These are phyloP conservation scores for Fusarium nelsonii DNA, from an alignment of 2,329 filamentous ascomycete genomes.

Conservation along the genomic window DNA sequence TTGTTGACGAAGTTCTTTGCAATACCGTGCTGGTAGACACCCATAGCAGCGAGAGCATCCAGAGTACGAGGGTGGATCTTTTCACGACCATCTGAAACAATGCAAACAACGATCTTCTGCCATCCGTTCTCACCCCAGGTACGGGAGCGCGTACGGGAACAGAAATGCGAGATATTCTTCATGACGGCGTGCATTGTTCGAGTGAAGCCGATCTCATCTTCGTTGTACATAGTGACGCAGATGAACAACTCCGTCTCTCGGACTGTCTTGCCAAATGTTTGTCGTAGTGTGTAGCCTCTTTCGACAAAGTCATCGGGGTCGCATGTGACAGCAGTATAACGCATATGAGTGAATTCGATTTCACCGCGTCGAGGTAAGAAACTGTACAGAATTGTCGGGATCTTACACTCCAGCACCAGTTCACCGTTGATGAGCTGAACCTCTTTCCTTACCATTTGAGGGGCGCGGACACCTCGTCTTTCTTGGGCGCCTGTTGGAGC, in stretches of 20 bases:
- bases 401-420: conserved; percentile 97
- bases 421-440: conserved; percentile 98
- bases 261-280: conserved; percentile 84
- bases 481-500: conserved; percentile 89
- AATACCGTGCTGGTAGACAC: conserved; percentile 97
- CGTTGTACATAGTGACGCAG: conserved; percentile 97
- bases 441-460: conserved; percentile 92
- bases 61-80: conserved; percentile 92
- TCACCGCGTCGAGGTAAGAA: conserved; percentile 94
- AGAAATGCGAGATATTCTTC: conserved; percentile 98
- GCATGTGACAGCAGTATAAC: conserved; percentile 98
- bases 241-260: conserved; percentile 97
- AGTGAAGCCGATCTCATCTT: conserved; percentile 96
- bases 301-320: conserved; percentile 94
- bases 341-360: conserved; percentile 98
- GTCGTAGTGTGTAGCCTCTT: conserved; percentile 90
- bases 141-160: conserved; percentile 88
- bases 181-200: conserved; percentile 99
- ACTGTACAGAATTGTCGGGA: conserved; percentile 97
- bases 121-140: conserved; percentile 98
- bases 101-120: conserved; percentile 99
- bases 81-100: conserved; percentile 92
- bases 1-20: conserved; percentile 99
- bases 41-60: conserved; percentile 95
- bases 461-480: conserved; percentile 85